phyloP scores from a whole-genome alignment of 495 filamentous ascomycete species.

The Xylaria acuta region DNA sequence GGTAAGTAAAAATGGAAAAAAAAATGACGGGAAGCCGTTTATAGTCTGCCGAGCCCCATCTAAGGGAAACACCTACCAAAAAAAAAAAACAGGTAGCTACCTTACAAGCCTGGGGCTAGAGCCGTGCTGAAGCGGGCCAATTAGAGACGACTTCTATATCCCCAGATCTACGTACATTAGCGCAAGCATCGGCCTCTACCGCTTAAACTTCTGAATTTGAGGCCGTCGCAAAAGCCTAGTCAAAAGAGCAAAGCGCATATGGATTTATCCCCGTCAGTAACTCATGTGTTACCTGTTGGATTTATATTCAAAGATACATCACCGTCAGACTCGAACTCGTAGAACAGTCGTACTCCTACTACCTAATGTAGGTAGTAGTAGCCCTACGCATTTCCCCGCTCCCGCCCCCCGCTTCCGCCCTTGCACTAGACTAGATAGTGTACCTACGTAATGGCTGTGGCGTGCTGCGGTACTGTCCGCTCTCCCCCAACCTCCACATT shows the following conservation, averaged over 20 bases:
- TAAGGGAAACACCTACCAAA: background rate
- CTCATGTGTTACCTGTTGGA: background rate
- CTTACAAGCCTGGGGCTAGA: background rate
- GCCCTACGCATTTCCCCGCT: background rate
- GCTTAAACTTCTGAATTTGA: background rate
- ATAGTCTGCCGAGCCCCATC: background rate
- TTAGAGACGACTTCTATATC: slow-evolving; percentile 2
- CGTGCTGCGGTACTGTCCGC: background rate
- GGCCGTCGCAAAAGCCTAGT: background rate
- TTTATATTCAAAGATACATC: background rate
- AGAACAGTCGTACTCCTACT: background rate
- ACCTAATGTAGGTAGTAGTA: background rate
- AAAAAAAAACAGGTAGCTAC: background rate
- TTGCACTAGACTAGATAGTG: background rate
- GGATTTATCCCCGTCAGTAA: background rate
- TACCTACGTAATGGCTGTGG: background rate
- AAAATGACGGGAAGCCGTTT: background rate
- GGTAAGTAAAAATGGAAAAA: background rate
- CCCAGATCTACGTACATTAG: slow-evolving; percentile 19
- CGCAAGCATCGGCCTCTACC: background rate
- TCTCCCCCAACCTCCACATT: slow-evolving; percentile 16
- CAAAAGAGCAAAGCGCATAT: background rate
- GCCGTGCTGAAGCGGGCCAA: slow-evolving; percentile 10
- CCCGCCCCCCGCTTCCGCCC: background rate
- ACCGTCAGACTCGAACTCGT: background rate